Percentiles rank a stretch among this genome's conserved stretches.
Evolutionary conservation across 225 moss, liverwort and hornwort species (phyloP).

Genomic region (Polytrichum formosum): DNA sequence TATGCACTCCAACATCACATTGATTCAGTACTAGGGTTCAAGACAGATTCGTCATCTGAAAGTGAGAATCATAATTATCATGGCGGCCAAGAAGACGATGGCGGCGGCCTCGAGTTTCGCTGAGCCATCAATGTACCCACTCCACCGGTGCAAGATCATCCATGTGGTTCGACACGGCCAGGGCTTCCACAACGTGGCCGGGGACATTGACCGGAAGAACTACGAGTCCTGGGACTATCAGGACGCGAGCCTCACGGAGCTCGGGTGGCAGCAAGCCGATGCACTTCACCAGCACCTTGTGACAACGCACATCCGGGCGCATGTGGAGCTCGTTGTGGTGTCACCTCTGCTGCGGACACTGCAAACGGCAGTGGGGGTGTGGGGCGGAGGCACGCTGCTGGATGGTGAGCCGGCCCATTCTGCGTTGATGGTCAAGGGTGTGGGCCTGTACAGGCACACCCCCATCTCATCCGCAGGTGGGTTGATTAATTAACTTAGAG

Average conservation of each 20-base stretch:
- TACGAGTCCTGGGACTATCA: conserved; percentile 48
- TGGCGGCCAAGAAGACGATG: conserved; percentile 1
- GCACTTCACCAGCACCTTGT: conserved; percentile 37
- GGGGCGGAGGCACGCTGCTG: conserved; percentile 32
- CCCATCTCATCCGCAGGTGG: conserved; percentile 32
- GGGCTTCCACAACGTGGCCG: conserved; percentile 57
- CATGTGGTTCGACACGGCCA: conserved; percentile 51
- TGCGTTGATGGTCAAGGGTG: conserved; percentile 40
- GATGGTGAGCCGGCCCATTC: conserved; percentile 16
- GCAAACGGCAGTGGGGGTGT: conserved; percentile 73
- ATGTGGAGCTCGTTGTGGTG: conserved; percentile 49
- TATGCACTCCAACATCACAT: too few species aligned
- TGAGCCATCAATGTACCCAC: conserved; percentile 24
- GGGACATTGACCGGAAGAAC: conserved; percentile 31
- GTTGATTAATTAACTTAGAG: too few species aligned
- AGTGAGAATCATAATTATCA: too few species aligned
- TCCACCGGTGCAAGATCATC: conserved; percentile 38
- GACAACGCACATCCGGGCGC: conserved; percentile 25
- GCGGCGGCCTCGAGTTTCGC: conserved; percentile 7
- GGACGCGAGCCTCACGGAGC: conserved; percentile 51
- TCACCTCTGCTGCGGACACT: conserved; percentile 71
- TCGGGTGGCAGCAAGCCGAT: conserved; percentile 51
- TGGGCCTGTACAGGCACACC: conserved; percentile 32
- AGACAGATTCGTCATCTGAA: too few species aligned
- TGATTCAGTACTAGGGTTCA: too few species aligned